Evolutionary conservation across 768 basidiomycete species (phyloP).

Genomic region (Lentinula raphanica): DNA sequence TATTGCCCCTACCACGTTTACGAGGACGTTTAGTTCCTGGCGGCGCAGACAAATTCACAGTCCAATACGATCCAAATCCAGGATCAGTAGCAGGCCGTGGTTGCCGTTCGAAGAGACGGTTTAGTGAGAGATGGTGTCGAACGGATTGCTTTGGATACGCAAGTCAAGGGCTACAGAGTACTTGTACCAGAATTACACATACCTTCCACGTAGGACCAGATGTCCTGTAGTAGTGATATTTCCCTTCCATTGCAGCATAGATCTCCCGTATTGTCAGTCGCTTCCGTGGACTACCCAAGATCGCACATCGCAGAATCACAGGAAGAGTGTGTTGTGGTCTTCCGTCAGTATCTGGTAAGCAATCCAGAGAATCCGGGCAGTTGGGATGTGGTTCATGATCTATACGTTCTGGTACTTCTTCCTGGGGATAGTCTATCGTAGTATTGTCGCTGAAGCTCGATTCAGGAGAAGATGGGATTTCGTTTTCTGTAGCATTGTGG

Average conservation of each 20-base stretch:
- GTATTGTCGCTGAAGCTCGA: slow-evolving; percentile 28
- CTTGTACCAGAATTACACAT: slow-evolving; percentile 11
- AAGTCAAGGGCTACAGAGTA: not conserved
- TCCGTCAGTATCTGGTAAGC: slow-evolving; percentile 73
- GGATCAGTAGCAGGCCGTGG: slow-evolving; percentile 80
- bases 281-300: slow-evolving; percentile 69
- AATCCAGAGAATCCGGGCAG: slow-evolving; percentile 73
- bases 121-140: slow-evolving; percentile 77
- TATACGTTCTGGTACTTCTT: slow-evolving; percentile 17
- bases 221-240: slow-evolving; percentile 76
- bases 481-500: slow-evolving; percentile 17
- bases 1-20: slow-evolving; percentile 65
- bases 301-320: slow-evolving; percentile 79
- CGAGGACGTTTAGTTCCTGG: slow-evolving; percentile 83
- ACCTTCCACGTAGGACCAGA: slow-evolving; percentile 88
- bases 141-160: slow-evolving; percentile 68
- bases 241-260: slow-evolving; percentile 81
- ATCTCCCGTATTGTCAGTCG: slow-evolving; percentile 81
- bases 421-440: slow-evolving; percentile 18
- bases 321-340: slow-evolving; percentile 82
- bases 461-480: slow-evolving; percentile 29
- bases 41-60: slow-evolving; percentile 80
- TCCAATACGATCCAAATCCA: slow-evolving; percentile 87
- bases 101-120: slow-evolving; percentile 77
- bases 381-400: slow-evolving; percentile 64